Percentiles rank a stretch among this genome's conserved stretches.
These are phyloP conservation scores for Fusarium anguioides DNA, from an alignment of 2,329 filamentous ascomycete genomes.

Conservation along the genomic window DNA sequence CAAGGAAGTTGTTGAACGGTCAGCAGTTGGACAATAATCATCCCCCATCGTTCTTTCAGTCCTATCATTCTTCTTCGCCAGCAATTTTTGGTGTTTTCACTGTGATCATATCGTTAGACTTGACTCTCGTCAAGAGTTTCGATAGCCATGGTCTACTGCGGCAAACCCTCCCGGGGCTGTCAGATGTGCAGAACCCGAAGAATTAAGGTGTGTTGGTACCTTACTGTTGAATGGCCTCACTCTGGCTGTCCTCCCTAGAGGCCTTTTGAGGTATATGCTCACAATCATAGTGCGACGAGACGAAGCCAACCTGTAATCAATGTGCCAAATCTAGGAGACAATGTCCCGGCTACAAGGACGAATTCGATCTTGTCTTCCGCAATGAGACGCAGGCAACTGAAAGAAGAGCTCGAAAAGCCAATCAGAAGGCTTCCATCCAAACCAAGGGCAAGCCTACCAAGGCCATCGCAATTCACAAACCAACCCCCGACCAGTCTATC, in stretches of 20 bases:
- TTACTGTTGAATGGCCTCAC: not conserved
- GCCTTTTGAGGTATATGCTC: slow-evolving; percentile 9
- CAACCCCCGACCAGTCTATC: slow-evolving; percentile 43
- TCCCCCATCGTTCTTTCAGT: slow-evolving; percentile 7
- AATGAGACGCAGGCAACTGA: slow-evolving; percentile 78
- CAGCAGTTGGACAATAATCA: slow-evolving; percentile 18
- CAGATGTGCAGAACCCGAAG: slow-evolving; percentile 79
- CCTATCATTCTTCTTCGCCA: slow-evolving; percentile 9
- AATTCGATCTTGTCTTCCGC: slow-evolving; percentile 78
- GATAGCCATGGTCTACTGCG: slow-evolving; percentile 70
- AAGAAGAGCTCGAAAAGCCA: slow-evolving; percentile 68
- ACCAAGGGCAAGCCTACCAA: slow-evolving; percentile 48
- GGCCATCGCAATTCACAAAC: slow-evolving; percentile 25
- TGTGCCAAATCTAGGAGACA: slow-evolving; percentile 71
- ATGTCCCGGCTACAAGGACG: slow-evolving; percentile 76
- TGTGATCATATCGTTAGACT: not conserved
- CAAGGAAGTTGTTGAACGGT: slow-evolving; percentile 34
- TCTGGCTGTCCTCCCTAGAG: not conserved
- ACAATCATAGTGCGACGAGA: slow-evolving; percentile 70
- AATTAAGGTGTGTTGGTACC: slow-evolving; percentile 70
- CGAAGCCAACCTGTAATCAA: slow-evolving; percentile 72
- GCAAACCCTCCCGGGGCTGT: slow-evolving; percentile 75
- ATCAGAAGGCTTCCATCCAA: slow-evolving; percentile 57
- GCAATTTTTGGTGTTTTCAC: not conserved
- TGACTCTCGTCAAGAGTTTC: not conserved